Base-by-base conservation (phyloP, 1,139 yeast species). In the Protomyces macrosporus region DNA sequence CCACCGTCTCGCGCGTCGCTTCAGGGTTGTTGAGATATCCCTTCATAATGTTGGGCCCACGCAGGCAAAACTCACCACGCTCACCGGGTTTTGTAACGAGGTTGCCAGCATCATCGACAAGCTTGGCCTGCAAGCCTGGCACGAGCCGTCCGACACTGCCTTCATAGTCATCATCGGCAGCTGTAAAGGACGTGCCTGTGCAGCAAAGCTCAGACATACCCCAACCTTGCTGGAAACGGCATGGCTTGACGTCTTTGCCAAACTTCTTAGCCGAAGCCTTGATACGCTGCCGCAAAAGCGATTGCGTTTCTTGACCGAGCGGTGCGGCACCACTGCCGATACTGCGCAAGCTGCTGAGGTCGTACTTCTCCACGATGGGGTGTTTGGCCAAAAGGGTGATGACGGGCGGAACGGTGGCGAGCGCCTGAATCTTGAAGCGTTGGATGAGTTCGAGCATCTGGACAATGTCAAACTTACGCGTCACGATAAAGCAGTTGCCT, bases 31-130 rank as follows among this genome's bases (percentile, higher is more conserved):
- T 64, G 79, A 82, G 93, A 76, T 93, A 93, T 72, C 87, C 66
- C 23, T 53, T 48, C 60, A 60, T 80, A 58, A 91, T 86, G 45
- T 87, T 79, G 36, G 79, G 81, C 70, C 98, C 98, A 71, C 80
- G 79, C 70, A 93, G 80, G 75, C 86, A 84, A 67, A 93, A 78
- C 77, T 93, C 98, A 76, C 98, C 98, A 45, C 78, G 76, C 37
- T 52, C 52, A 34, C 76, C 78, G 45, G 76, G 76, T 59, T 77
- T 81, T 6, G 86, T 84, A 53, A 83, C 75, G 65, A 82, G 87
- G 51, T 80, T 74, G 45, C 84, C 76, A 12, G 72, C 71, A 30
- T 68, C 71, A 58, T 74, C 75, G 77, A 78, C 74, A 77, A 87
- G 63, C 72, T 75, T 58, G 79, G 78, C 67, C 78, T 76, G 70